phyloP scores from a whole-genome alignment of 805 yeast genomes.

The Pichia paraexigua region DNA sequence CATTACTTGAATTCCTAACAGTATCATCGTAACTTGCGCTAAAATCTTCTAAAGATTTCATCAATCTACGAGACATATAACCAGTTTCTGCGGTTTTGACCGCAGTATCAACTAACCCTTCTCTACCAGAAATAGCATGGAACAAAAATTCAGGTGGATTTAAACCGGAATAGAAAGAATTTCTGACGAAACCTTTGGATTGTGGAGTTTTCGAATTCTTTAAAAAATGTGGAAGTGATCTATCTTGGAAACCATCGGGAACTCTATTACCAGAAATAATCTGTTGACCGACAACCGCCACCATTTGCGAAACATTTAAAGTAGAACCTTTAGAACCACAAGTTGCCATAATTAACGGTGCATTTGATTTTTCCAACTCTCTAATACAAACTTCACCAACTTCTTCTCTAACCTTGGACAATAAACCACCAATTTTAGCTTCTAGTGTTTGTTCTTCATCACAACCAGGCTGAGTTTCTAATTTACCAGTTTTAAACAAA shows the following conservation, averaged over 20 bases:
- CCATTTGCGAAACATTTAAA: conserved; percentile 97
- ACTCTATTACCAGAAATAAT: conserved; percentile 98
- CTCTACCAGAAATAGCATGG: conserved; percentile 99
- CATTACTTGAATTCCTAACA: conserved; percentile 90
- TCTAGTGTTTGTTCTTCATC: conserved; percentile 97
- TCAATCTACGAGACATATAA: conserved; percentile 93
- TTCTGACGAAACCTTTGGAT: conserved; percentile 94
- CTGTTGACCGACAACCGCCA: conserved; percentile 99
- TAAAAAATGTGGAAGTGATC: conserved; percentile 94
- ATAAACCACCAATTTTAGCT: conserved; percentile 92
- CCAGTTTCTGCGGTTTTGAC: conserved; percentile 87
- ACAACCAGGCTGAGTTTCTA: conserved; percentile 99
- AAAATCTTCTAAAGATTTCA: conserved; percentile 96
- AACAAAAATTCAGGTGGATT: conserved; percentile 87
- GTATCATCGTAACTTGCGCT: conserved; percentile 90
- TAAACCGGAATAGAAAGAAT: conserved; percentile 89
- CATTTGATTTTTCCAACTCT: conserved; percentile 83
- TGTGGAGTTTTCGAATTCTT: conserved; percentile 96
- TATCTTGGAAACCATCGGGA: conserved; percentile 99
- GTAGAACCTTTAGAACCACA: conserved; percentile 99
- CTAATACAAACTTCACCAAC: conserved; percentile 96
- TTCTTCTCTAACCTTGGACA: conserved; percentile 97
- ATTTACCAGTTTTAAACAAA: conserved; percentile 69
- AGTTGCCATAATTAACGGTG: conserved; percentile 97
- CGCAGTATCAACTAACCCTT: conserved; percentile 98